These are phyloP conservation scores for Ganoderma sinense DNA, from an alignment of 1,284 basidiomycete genomes.

Conservation along the genomic window DNA sequence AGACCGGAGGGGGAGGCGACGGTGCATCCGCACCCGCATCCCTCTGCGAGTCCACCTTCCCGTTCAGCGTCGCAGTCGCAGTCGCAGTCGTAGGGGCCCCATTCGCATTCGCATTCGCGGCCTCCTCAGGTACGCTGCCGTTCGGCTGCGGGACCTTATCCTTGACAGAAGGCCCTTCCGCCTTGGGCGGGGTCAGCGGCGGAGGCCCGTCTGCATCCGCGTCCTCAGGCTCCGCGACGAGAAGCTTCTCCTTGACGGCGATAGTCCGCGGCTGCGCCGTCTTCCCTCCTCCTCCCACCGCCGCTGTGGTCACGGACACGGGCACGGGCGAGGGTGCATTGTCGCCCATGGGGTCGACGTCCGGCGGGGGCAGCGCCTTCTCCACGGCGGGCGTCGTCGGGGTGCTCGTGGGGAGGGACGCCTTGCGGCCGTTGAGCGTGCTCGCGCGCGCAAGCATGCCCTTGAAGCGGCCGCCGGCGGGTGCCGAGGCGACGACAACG, in stretches of 20 bases:
- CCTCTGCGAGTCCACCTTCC: neutral
- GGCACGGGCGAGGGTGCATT: conserved; percentile 8
- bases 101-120: conserved; percentile 11
- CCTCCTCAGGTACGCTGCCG: neutral
- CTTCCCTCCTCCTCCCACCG: neutral
- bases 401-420: conserved; percentile 10
- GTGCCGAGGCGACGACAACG: neutral
- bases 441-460: conserved; percentile 38
- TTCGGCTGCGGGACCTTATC: conserved; percentile 9
- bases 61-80: neutral
- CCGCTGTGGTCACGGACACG: neutral
- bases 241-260: conserved; percentile 18
- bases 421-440: conserved; percentile 31
- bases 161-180: conserved; percentile 9
- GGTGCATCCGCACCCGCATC: neutral
- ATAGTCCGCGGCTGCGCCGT: neutral
- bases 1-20: conserved; percentile 10
- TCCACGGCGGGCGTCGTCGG: conserved; percentile 18
- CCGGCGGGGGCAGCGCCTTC: conserved; percentile 29
- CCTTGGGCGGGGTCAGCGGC: conserved; percentile 12
- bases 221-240: conserved; percentile 11
- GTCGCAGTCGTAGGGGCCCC: conserved; percentile 1
- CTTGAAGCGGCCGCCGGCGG: conserved; percentile 32
- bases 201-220: conserved; percentile 10
- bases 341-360: conserved; percentile 21